Evolutionary conservation across 441 rosid species (phyloP).

Genomic region (Flueggea neowawraea): DNA sequence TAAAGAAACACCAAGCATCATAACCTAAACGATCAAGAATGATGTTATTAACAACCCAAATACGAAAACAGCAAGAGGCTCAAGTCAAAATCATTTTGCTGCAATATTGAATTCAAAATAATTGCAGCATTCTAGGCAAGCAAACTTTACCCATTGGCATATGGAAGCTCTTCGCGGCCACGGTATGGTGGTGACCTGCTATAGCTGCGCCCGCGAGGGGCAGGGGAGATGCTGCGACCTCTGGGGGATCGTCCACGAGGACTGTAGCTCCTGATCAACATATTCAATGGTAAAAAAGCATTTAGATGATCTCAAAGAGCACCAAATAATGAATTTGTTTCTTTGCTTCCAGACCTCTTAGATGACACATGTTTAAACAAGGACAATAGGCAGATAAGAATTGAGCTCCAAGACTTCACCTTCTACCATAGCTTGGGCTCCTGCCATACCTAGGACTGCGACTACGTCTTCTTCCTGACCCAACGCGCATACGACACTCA

Average conservation of each 20-base stretch:
- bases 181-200: conserved; percentile 88
- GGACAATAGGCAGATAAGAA: too few relatives aligned
- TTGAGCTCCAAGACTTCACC: conserved; percentile 32
- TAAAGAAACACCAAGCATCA: too few relatives aligned
- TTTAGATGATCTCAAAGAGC: not conserved
- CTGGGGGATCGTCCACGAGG: conserved; percentile 68
- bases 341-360: not conserved
- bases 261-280: conserved; percentile 63
- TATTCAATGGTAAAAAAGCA: not conserved
- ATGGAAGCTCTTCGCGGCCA: conserved; percentile 65
- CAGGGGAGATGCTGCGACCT: conserved; percentile 64
- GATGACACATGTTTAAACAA: too few relatives aligned
- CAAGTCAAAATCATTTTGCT: too few relatives aligned
- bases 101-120: not conserved
- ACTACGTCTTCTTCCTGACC: conserved; percentile 70
- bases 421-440: conserved; percentile 86
- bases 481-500: conserved; percentile 64
- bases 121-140: not conserved
- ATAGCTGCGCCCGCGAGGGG: conserved; percentile 62
- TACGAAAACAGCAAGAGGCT: too few relatives aligned
- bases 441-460: conserved; percentile 82
- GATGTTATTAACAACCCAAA: too few relatives aligned
- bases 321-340: too few relatives aligned
- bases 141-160: conserved; percentile 64
- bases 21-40: too few relatives aligned